Evolutionary conservation across 768 basidiomycete species (phyloP), one percentile per base, ranked within the genome.

Genomic region (Trametopsis cervina): DNA sequence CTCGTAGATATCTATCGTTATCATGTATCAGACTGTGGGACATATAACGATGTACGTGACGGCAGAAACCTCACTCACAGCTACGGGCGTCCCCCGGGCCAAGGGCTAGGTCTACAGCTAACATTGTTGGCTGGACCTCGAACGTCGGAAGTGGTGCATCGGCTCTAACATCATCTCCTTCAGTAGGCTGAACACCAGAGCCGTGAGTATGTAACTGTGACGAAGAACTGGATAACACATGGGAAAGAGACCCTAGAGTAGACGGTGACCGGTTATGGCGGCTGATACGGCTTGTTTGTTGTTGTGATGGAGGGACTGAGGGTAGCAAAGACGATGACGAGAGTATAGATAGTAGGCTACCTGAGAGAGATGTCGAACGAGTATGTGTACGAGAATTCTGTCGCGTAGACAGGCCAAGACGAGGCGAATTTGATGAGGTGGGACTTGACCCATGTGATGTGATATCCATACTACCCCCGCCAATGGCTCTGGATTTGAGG

Each of bases 81-180:
- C 76, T 86, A 51, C 81, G 76, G 26, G 80, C 85, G 64, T 94
- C 85, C 3, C 93, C 92, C n/a, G 91, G 89, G 2, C 68, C 73
- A 15, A 99, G 71, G 4, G 71, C 66, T 24, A 97, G 61, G 64
- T 98, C 96, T 0, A 99, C 89, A 0, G 87, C 92, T 9, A 98
- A 70, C 78, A 98, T 86, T 25, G 85, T 78, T 9, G 89, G 86
- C 49, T 85, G 85, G 0, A 86, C 81, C 52, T 93, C 85, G 21
- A 95, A 82, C 0, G 89, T 92, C 0, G 95, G 93, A 15, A 98
- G 63, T 0, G 82, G 83, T 3, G 64, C 63, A 26, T 85, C 83
- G 0, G 78, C 75, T 49, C 81, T 77, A n/a, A 80, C 60, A 4
- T 75, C 73, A 22, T 76, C 78, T 1, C 69, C 62, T 15, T 52